Evolutionary conservation across 768 basidiomycete species (phyloP).

Genomic region (Mycena indigotica): DNA sequence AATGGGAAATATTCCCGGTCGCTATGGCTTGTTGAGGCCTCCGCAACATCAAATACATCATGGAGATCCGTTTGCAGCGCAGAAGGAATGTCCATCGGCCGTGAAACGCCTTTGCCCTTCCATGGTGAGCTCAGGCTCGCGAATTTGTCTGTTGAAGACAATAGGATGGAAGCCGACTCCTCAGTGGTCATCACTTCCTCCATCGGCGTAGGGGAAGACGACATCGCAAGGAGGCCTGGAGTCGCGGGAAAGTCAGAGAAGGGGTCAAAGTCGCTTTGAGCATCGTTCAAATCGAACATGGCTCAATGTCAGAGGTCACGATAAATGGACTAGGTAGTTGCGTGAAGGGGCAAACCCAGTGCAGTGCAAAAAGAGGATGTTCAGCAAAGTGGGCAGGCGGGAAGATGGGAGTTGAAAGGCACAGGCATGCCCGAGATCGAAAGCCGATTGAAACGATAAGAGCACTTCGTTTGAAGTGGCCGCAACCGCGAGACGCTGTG

Average conservation of each 20-base stretch:
- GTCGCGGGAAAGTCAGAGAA: slow-evolving; percentile 9
- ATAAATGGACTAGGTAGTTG: not conserved
- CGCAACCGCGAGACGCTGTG: not conserved
- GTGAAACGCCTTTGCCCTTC: slow-evolving; percentile 61
- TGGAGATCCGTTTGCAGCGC: slow-evolving; percentile 35
- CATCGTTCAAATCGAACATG: slow-evolving; percentile 22
- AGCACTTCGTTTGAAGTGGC: not conserved
- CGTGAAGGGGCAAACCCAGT: not conserved
- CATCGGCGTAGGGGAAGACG: slow-evolving; percentile 15
- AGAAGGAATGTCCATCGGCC: slow-evolving; percentile 52
- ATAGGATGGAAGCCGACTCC: slow-evolving; percentile 8
- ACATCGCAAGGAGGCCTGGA: slow-evolving; percentile 10
- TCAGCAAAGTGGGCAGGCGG: not conserved
- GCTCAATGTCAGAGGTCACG: not conserved
- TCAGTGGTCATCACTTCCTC: not conserved
- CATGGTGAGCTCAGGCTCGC: slow-evolving; percentile 23
- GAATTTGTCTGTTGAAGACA: slow-evolving; percentile 16
- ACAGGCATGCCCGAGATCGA: slow-evolving; percentile 5
- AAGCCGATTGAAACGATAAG: slow-evolving; percentile 8
- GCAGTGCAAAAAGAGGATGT: not conserved
- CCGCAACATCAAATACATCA: slow-evolving; percentile 43
- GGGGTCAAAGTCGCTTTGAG: slow-evolving; percentile 20
- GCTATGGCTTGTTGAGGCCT: slow-evolving; percentile 27
- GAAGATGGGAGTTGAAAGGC: slow-evolving; percentile 1
- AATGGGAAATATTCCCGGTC: slow-evolving; percentile 25